These are phyloP conservation scores for Gillenia trifoliata DNA, from an alignment of 306 rosid species.

Conservation along the genomic window DNA sequence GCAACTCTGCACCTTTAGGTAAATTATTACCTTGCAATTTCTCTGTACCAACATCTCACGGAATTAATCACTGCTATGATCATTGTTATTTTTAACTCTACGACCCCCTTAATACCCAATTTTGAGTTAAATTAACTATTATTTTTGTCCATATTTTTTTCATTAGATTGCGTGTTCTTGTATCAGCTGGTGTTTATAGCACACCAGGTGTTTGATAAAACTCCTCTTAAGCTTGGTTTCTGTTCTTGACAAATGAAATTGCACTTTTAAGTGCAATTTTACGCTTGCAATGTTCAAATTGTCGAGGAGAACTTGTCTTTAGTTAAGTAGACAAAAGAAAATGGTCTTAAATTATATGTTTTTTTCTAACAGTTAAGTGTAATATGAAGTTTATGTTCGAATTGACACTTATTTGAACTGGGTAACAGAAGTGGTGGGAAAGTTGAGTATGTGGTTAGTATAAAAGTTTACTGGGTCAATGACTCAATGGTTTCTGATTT, in stretches of 20 bases:
- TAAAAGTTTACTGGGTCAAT: neutral
- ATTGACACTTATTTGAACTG: neutral
- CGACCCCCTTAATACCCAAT: neutral
- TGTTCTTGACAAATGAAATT: neutral
- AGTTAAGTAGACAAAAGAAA: neutral
- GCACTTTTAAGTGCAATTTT: neutral
- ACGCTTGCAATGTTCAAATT: too few species aligned
- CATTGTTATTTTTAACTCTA: neutral
- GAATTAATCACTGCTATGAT: neutral
- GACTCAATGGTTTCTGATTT: slow-evolving; percentile 1
- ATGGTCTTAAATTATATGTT: neutral
- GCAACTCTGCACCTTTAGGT: neutral
- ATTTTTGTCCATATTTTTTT: neutral
- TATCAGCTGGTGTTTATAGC: neutral
- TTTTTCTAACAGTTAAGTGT: neutral
- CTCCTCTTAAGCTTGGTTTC: neutral
- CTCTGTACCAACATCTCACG: neutral
- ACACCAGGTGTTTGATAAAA: slow-evolving; percentile 21
- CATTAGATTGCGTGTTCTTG: neutral
- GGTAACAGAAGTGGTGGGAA: neutral
- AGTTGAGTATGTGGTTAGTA: neutral
- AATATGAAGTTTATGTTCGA: neutral
- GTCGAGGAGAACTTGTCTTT: too few species aligned
- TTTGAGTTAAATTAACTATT: neutral
- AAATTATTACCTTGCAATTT: neutral